Evolutionary conservation across 169 alveolate species (phyloP).

Genomic region (Plasmodium blacklocki): DNA sequence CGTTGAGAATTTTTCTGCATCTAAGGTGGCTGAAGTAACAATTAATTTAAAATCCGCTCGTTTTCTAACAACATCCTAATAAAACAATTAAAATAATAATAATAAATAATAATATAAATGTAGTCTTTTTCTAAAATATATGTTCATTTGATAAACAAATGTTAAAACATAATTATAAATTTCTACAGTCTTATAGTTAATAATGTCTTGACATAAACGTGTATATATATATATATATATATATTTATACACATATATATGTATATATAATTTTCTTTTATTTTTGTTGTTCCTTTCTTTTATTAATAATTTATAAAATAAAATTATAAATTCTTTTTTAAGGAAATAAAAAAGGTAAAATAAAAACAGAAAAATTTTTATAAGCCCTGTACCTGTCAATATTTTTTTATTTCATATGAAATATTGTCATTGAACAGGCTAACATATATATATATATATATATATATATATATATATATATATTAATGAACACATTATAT

Average conservation of each 20-base stretch:
- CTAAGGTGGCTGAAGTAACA: slow-evolving; percentile 99
- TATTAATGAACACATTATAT: not conserved
- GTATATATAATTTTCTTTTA: not conserved
- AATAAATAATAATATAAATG: not conserved
- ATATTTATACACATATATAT: not conserved
- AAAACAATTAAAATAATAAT: not conserved
- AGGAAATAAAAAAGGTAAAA: not conserved
- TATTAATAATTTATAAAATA: slow-evolving; percentile 33
- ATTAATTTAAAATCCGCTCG: slow-evolving; percentile 97
- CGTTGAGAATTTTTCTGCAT: slow-evolving; percentile 96
- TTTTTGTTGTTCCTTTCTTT: not conserved
- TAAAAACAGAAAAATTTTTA: slow-evolving; percentile 31
- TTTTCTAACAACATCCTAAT: slow-evolving; percentile 90
- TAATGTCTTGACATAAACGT: slow-evolving; percentile 9
- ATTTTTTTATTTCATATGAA: slow-evolving; percentile 55
- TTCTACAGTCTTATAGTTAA: too few species aligned
- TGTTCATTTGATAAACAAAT: not conserved
- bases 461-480: not conserved
- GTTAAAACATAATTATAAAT: too few species aligned
- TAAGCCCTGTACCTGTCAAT: slow-evolving; percentile 92
- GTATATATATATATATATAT: not conserved
- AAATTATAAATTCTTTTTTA: not conserved
- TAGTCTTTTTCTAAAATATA: not conserved
- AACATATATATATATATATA: not conserved
- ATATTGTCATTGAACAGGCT: slow-evolving; percentile 70